Evolutionary conservation across 306 rosid genomes (phyloP).

Genomic region (Elaeagnus macrophylla): DNA sequence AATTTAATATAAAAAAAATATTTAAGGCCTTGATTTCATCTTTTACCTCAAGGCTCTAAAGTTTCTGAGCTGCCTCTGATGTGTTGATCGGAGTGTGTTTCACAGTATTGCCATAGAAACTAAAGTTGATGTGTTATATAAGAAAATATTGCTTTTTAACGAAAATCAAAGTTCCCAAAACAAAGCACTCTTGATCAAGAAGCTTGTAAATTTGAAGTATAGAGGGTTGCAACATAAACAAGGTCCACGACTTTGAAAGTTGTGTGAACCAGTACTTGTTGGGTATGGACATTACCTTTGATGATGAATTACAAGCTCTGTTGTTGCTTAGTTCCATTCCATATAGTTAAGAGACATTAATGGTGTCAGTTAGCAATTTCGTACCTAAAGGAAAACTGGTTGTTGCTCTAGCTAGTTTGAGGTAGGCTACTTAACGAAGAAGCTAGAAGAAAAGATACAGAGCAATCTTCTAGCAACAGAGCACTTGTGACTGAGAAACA

Average conservation of each 20-base stretch:
- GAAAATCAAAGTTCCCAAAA: too few relatives aligned
- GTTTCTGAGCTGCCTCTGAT: too few relatives aligned
- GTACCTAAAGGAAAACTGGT: background rate
- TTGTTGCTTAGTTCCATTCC: background rate
- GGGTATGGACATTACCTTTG: background rate
- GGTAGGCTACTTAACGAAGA: background rate
- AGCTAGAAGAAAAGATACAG: background rate
- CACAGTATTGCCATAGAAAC: too few relatives aligned
- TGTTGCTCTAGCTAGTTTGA: background rate
- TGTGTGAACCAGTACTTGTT: background rate
- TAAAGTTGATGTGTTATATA: too few relatives aligned
- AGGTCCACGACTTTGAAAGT: slow-evolving; percentile 3
- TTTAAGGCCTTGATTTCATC: too few relatives aligned
- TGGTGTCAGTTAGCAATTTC: background rate
- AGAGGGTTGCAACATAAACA: background rate
- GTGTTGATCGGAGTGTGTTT: too few relatives aligned
- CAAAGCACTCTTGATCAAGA: background rate
- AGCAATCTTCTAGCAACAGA: background rate
- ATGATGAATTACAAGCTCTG: background rate
- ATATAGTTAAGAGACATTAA: background rate
- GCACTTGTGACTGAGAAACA: background rate
- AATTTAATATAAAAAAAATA: too few relatives aligned
- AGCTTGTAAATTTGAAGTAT: slow-evolving; percentile 1
- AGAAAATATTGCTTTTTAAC: too few relatives aligned
- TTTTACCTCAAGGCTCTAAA: too few relatives aligned